Conservation (phyloP, 2,329 filamentous ascomycete genomes). For the Neonectria faginata region DNA sequence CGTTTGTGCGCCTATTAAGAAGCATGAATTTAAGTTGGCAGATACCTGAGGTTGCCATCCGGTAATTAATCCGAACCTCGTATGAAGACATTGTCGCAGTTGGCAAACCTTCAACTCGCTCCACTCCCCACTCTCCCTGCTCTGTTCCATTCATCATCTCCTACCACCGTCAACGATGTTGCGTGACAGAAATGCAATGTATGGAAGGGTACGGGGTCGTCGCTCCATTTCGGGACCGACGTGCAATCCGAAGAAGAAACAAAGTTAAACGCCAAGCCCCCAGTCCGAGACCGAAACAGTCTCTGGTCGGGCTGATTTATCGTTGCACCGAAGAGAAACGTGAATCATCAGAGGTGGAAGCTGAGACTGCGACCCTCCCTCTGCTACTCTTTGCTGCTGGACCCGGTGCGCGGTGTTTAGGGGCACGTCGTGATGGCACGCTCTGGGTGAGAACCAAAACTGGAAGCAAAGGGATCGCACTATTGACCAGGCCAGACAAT, state of each 20-base stretch:
- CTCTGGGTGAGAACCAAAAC: neutral
- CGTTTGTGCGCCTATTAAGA: neutral
- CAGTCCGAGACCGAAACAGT: neutral
- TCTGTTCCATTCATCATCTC: neutral
- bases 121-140: neutral
- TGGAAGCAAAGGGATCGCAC: conserved; percentile 5
- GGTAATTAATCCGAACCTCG: neutral
- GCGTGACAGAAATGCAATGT: neutral
- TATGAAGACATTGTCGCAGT: neutral
- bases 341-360: neutral
- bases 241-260: neutral
- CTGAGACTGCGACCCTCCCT: neutral
- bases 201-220: neutral
- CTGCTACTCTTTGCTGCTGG: conserved; percentile 6
- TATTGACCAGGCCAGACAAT: conserved; percentile 9
- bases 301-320: neutral
- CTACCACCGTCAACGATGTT: neutral
- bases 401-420: conserved; percentile 4
- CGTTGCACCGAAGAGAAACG: neutral
- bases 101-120: neutral
- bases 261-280: conserved; percentile 1
- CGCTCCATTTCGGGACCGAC: neutral
- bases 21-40: neutral
- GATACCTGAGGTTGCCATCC: neutral
- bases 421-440: conserved; percentile 3